Conservation (phyloP, 225 moss, liverwort and hornwort species). For the Polytrichum commune region DNA sequence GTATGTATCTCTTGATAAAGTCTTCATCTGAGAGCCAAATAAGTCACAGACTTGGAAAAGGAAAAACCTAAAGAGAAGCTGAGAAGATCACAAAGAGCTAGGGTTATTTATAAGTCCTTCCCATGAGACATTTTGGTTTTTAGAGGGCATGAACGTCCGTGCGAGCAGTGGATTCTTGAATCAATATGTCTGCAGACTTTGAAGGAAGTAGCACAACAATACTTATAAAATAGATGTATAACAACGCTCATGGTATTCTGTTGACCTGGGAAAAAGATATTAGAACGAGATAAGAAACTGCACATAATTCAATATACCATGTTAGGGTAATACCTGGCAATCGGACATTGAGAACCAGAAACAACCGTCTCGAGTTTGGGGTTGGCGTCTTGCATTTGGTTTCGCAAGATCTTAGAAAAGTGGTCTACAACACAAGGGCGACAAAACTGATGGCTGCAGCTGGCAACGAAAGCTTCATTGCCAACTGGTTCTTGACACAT, state of each 20-base stretch:
- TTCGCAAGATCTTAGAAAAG: constrained; percentile 32
- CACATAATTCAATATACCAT: neutral
- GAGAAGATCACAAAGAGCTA: neutral
- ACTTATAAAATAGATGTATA: too few species aligned
- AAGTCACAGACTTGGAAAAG: neutral
- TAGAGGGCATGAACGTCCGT: neutral
- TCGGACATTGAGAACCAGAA: constrained; percentile 45
- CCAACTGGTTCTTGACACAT: constrained; percentile 46
- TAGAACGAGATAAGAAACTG: neutral
- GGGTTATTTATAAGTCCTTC: neutral
- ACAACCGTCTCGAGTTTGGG: constrained; percentile 33
- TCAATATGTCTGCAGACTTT: constrained; percentile 1
- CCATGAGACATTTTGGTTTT: neutral
- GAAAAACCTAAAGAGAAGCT: neutral
- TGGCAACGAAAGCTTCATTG: constrained; percentile 42
- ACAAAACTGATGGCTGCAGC: constrained; percentile 67
- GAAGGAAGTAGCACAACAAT: neutral
- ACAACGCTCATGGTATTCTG: neutral
- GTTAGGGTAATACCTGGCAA: constrained; percentile 31
- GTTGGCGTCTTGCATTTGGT: constrained; percentile 31
- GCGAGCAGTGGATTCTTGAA: neutral
- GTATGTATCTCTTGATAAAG: neutral
- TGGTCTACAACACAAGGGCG: constrained; percentile 45
- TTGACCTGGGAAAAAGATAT: neutral
- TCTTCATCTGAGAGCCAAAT: neutral